Evolutionary conservation across 306 rosid species (phyloP), one percentile per base, ranked within the genome.

Genomic region (Nissolia schottii): DNA sequence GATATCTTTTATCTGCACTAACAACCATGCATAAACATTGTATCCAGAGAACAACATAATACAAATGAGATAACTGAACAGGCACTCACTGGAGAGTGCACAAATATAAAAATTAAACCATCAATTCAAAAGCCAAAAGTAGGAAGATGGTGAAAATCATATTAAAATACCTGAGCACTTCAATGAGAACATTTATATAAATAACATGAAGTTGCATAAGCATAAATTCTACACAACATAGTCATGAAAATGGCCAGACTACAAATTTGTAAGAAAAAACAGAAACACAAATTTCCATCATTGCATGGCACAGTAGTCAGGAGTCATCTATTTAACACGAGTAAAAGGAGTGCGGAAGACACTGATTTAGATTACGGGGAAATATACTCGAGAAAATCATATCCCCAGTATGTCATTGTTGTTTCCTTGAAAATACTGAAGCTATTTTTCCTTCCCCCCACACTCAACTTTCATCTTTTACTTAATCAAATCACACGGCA

Each of bases 1-100:
- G 41, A 88, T 6, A 27, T 34, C 59, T 75, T 72, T 77, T 24
- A 92, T 68, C 99, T 95, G 96, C 89, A 83, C 61, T 45, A 65
- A 68, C 19, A 73, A 77, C 73, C 58, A 51, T 2, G 77, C 51
- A 23, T 68, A 45, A 63, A 63, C 67, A 67, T 48, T 27, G 37
- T 55, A 34, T 61, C 59, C 58, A 25, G 24, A 55, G 25, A 76
- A 58, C 41, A 48, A 14, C 15, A 13, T 35, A 40, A 68, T 32
- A 50, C 8, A 50, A 22, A 40, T 49, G 49, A 18, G 71, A 50
- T 50, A 32, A 25, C 37, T 27, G 46, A 60, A 31, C 35, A 34
- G 28, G 46, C 48, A 38, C 22, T 53, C 67, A 22, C 29, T 46
- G 51, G 45, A 25, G 20, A 22, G 43, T 16, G 49, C 43, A 8